Conservation (phyloP, 805 yeast species). For the Priceomyces melissophilus region DNA sequence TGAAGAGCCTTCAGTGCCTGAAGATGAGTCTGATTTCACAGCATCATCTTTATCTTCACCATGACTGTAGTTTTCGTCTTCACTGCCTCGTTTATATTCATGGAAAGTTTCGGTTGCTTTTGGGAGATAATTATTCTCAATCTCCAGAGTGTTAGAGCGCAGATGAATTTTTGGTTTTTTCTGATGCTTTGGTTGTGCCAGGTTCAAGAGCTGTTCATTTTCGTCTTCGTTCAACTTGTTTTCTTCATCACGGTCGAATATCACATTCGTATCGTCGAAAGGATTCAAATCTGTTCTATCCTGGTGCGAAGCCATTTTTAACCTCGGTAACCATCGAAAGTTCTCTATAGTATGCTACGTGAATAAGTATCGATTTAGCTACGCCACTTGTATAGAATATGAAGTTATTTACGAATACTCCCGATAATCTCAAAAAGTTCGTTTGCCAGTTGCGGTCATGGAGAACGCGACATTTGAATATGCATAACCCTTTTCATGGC, state of each 20-base stretch:
- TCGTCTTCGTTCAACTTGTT: too few species aligned
- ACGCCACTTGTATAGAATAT: too few species aligned
- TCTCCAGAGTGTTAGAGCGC: neutral
- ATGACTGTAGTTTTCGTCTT: conserved; percentile 1
- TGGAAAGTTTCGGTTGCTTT: conserved; percentile 6
- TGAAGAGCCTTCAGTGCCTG: conserved; percentile 1
- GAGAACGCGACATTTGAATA: too few species aligned
- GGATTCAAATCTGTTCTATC: conserved; percentile 1
- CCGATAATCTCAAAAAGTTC: too few species aligned
- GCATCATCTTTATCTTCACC: conserved; percentile 13
- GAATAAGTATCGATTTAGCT: too few species aligned
- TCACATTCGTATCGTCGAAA: conserved; percentile 5
- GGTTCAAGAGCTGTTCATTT: conserved; percentile 3
- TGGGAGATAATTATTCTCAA: neutral
- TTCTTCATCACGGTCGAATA: conserved; percentile 4
- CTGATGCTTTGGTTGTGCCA: conserved; percentile 2
- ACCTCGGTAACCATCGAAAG: conserved; percentile 2
- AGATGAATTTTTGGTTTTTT: neutral
- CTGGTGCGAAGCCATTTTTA: neutral
- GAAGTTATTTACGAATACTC: too few species aligned
- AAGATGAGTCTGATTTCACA: conserved; percentile 8
- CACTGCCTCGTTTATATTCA: conserved; percentile 8
- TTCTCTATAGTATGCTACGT: too few species aligned
- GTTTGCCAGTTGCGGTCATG: too few species aligned
- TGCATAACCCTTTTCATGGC: too few species aligned